phyloP scores from a whole-genome alignment of 2,329 filamentous ascomycete species.

The Seiridium cupressi region DNA sequence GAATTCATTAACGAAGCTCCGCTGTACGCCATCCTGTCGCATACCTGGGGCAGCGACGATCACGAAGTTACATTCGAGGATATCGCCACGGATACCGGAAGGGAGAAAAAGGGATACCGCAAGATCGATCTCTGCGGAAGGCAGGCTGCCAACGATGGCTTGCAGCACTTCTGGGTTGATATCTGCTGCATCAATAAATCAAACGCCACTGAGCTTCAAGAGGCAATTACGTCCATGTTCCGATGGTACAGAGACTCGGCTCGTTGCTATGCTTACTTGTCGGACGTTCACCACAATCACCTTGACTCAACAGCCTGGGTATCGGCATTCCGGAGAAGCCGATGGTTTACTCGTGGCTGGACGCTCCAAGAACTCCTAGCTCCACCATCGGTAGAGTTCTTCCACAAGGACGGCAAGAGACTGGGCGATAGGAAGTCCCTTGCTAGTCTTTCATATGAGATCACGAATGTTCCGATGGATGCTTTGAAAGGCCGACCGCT shows the following conservation, averaged over 20 bases:
- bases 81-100: background rate
- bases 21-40: constrained; percentile 21
- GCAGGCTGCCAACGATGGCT: background rate
- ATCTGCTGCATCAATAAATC: constrained; percentile 15
- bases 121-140: background rate
- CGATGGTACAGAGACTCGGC: constrained; percentile 13
- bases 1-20: background rate
- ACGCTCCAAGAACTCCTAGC: constrained; percentile 1
- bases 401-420: background rate
- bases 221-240: constrained; percentile 19
- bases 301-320: background rate
- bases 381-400: background rate
- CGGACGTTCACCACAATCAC: constrained; percentile 5
- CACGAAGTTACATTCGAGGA: background rate
- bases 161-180: constrained; percentile 1
- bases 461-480: background rate
- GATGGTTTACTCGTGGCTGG: constrained; percentile 1
- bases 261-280: constrained; percentile 17
- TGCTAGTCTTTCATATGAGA: background rate
- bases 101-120: background rate
- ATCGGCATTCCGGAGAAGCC: background rate
- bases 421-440: background rate
- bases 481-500: background rate
- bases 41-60: constrained; percentile 16
- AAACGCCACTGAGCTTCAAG: constrained; percentile 13